These are phyloP conservation scores for Geranomyces variabilis DNA, from an alignment of 192 early-diverging fungal species.

Conservation along the genomic window DNA sequence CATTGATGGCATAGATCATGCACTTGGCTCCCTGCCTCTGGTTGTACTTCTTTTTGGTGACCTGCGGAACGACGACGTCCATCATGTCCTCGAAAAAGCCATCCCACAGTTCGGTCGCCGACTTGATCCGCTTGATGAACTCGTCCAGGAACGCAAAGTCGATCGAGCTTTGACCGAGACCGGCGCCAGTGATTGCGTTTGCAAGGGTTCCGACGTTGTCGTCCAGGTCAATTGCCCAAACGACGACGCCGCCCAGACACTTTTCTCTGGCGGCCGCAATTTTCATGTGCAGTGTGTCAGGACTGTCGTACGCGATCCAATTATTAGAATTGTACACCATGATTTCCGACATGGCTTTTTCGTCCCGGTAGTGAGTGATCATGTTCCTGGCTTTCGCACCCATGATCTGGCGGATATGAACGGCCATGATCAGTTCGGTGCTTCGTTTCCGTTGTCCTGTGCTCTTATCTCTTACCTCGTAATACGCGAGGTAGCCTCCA, in stretches of 20 bases:
- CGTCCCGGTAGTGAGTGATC: background rate
- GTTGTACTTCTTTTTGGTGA: conserved; percentile 4
- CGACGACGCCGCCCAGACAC: conserved; percentile 12
- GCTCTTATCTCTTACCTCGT: background rate
- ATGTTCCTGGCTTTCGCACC: no score
- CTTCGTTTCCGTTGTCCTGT: no score
- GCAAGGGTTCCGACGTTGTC: conserved; percentile 4
- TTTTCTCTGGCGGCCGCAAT: background rate
- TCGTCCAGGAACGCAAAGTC: background rate
- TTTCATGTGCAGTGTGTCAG: background rate
- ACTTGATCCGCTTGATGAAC: no score
- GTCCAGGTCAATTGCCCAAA: conserved; percentile 2
- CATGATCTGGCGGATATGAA: no score
- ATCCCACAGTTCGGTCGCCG: background rate
- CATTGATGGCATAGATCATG: background rate
- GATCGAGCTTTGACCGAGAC: conserved; percentile 2
- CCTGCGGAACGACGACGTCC: background rate
- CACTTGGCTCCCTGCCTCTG: background rate
- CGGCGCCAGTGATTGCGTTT: background rate
- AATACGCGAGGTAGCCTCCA: conserved; percentile 6
- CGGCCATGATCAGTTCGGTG: no score
- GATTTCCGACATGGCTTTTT: conserved; percentile 8
- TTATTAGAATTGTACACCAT: conserved; percentile 3
- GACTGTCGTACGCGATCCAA: background rate
- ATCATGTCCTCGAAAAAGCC: conserved; percentile 7